phyloP scores from a whole-genome alignment of 2,329 filamentous ascomycete genomes.

The Sclerotinia spermophila region DNA sequence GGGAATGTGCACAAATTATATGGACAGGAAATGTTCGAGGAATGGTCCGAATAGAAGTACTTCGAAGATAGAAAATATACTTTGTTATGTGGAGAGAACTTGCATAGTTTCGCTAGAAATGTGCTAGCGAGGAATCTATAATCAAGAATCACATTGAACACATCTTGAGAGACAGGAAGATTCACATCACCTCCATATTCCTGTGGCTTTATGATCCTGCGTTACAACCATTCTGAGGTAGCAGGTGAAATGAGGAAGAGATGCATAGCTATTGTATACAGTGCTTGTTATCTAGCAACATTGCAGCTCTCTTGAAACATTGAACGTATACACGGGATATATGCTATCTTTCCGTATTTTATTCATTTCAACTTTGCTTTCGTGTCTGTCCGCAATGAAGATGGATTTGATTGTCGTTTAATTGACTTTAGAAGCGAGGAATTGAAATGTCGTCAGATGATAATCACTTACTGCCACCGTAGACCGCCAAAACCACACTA shows the following conservation, averaged over 20 bases:
- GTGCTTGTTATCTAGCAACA: neutral
- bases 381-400: neutral
- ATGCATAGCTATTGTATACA: neutral
- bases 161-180: neutral
- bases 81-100: neutral
- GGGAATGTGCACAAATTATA: neutral
- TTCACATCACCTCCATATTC: neutral
- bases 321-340: neutral
- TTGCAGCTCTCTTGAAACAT: no score
- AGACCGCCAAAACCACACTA: conserved; percentile 12
- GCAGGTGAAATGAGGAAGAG: neutral
- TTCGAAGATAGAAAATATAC: neutral
- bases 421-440: neutral
- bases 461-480: neutral
- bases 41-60: neutral
- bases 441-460: conserved; percentile 3
- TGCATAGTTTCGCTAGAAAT: neutral
- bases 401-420: neutral
- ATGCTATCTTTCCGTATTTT: neutral
- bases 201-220: neutral
- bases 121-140: neutral
- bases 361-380: neutral
- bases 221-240: neutral
- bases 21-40: neutral
- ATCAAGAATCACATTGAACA: neutral